Conservation (phyloP, 2,329 filamentous ascomycete genomes). For the Epichloe hybrida region DNA sequence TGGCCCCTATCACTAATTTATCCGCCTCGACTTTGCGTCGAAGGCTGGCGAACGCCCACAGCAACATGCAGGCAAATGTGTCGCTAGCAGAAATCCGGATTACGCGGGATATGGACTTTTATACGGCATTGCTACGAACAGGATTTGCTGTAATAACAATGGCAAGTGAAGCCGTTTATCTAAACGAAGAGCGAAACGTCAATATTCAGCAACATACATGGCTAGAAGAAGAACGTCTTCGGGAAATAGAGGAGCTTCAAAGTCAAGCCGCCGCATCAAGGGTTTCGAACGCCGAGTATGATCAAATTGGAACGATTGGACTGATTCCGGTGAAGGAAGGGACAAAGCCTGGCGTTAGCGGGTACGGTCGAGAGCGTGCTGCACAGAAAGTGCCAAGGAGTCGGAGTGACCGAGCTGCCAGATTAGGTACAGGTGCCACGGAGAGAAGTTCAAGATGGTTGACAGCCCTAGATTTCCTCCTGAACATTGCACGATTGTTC, state of each 20-base stretch:
- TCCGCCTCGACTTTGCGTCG: slow-evolving; percentile 35
- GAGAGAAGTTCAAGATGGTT: slow-evolving; percentile 70
- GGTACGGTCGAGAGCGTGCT: slow-evolving; percentile 59
- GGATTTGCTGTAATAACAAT: slow-evolving; percentile 84
- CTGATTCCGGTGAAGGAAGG: slow-evolving; percentile 39
- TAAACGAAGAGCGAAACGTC: slow-evolving; percentile 76
- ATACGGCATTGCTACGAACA: slow-evolving; percentile 73
- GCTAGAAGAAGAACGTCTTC: slow-evolving; percentile 76
- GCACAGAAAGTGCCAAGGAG: slow-evolving; percentile 41
- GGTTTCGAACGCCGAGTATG: slow-evolving; percentile 33
- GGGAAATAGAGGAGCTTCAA: slow-evolving; percentile 54
- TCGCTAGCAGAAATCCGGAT: slow-evolving; percentile 71
- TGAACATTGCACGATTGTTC: slow-evolving; percentile 47
- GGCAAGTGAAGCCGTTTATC: slow-evolving; percentile 87
- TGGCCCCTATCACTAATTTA: slow-evolving; percentile 14
- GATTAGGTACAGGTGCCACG: slow-evolving; percentile 62
- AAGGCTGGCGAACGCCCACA: slow-evolving; percentile 58
- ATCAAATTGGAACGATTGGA: slow-evolving; percentile 40
- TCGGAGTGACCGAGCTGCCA: slow-evolving; percentile 30
- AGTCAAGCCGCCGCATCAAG: slow-evolving; percentile 36
- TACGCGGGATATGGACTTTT: slow-evolving; percentile 86
- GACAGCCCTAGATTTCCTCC: slow-evolving; percentile 61
- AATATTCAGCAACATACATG: slow-evolving; percentile 68
- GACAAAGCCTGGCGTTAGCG: slow-evolving; percentile 31
- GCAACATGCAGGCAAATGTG: slow-evolving; percentile 84